A percentile compares a stretch with the other conserved stretches of the same genome.
phyloP scores from a whole-genome alignment of 2,329 filamentous ascomycete species.

The Colletotrichum echinochloae region DNA sequence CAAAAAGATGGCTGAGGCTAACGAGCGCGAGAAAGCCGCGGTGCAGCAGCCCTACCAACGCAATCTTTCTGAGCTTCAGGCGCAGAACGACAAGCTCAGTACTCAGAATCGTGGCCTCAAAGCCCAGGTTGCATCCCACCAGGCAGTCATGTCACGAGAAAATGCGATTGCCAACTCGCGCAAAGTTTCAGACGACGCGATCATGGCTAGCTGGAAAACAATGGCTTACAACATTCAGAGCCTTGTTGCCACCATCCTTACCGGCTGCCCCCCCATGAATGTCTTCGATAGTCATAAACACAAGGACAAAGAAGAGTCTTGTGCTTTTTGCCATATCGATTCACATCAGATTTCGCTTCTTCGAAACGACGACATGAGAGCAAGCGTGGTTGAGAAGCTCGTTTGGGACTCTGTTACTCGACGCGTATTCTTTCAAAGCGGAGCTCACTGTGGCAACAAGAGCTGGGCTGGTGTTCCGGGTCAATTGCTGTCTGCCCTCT shows the following conservation, averaged over 20 bases:
- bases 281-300: not conserved
- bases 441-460: not conserved
- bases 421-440: not conserved
- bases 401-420: not conserved
- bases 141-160: not conserved
- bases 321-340: too few relatives aligned
- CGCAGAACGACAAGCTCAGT: rapidly evolving
- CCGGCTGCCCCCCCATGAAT: not conserved
- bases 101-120: not conserved
- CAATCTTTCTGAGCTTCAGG: not conserved
- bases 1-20: not conserved
- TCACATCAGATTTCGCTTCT: not conserved
- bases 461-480: not conserved
- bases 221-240: slow-evolving; percentile 10
- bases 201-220: not conserved
- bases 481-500: not conserved
- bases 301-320: not conserved
- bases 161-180: slow-evolving; percentile 4
- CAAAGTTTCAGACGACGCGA: slow-evolving; percentile 13
- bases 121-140: too few relatives aligned
- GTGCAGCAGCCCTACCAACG: not conserved
- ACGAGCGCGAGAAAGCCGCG: not conserved
- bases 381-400: not conserved
- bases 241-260: not conserved
- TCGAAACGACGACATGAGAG: not conserved